These are phyloP conservation scores for Penicillium steckii DNA, from an alignment of 495 filamentous ascomycete species.

Conservation along the genomic window DNA sequence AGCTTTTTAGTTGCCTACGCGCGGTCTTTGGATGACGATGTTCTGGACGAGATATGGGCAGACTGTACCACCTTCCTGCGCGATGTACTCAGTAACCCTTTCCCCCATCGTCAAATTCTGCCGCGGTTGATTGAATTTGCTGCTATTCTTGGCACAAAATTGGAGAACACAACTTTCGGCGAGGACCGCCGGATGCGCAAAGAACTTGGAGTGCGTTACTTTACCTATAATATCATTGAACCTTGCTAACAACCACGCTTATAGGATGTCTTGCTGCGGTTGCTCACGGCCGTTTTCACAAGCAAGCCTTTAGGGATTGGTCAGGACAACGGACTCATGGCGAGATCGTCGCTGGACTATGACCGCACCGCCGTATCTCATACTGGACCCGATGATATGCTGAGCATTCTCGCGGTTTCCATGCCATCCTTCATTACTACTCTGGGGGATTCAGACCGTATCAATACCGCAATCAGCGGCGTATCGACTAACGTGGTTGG, in stretches of 20 bases:
- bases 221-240: background rate
- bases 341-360: conserved; percentile 46
- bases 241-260: conserved; percentile 19
- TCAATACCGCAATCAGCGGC: conserved; percentile 68
- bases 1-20: conserved; percentile 88
- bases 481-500: conserved; percentile 83
- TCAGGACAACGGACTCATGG: conserved; percentile 41
- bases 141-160: conserved; percentile 84
- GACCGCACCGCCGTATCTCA: conserved; percentile 37
- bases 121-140: conserved; percentile 86
- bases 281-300: conserved; percentile 89
- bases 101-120: conserved; percentile 89
- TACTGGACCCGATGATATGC: conserved; percentile 67
- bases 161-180: conserved; percentile 96
- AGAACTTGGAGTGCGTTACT: conserved; percentile 75
- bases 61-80: conserved; percentile 90
- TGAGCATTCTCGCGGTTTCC: conserved; percentile 74
- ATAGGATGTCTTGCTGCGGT: conserved; percentile 83
- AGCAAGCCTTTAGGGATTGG: conserved; percentile 69
- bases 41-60: conserved; percentile 98
- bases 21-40: conserved; percentile 87
- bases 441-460: conserved; percentile 80
- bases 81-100: conserved; percentile 89
- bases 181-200: conserved; percentile 92
- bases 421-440: conserved; percentile 83